phyloP scores from a whole-genome alignment of 768 basidiomycete species.

The Collybiopsis luxurians region DNA sequence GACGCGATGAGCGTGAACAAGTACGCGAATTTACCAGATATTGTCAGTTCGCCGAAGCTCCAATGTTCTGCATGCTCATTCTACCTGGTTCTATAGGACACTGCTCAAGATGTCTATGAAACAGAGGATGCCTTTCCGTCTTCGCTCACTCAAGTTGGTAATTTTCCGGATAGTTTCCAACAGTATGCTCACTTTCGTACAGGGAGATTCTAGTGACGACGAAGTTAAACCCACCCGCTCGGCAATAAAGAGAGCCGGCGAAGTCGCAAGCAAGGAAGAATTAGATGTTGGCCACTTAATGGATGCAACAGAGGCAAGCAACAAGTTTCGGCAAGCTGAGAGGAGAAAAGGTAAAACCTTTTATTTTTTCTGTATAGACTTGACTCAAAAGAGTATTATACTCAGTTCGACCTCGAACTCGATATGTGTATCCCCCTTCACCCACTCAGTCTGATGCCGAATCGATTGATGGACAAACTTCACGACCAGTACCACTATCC shows the following conservation, averaged over 20 bases:
- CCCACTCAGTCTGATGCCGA: slow-evolving; percentile 48
- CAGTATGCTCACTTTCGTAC: slow-evolving; percentile 24
- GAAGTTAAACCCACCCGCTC: slow-evolving; percentile 46
- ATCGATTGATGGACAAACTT: slow-evolving; percentile 19
- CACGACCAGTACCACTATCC: slow-evolving; percentile 46
- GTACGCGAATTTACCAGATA: slow-evolving; percentile 89
- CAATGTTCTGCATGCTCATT: neutral
- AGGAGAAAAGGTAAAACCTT: slow-evolving; percentile 46
- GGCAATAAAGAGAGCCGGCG: slow-evolving; percentile 35
- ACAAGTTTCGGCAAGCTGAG: slow-evolving; percentile 71
- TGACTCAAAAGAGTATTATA: neutral
- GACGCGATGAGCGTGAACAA: slow-evolving; percentile 63
- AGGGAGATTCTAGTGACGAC: slow-evolving; percentile 66
- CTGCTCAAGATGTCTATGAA: slow-evolving; percentile 89
- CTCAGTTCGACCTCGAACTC: slow-evolving; percentile 49
- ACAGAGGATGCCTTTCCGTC: slow-evolving; percentile 75
- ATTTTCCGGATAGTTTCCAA: neutral
- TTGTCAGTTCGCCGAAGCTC: slow-evolving; percentile 49
- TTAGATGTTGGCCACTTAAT: slow-evolving; percentile 67
- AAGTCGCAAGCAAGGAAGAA: slow-evolving; percentile 53
- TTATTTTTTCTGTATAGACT: neutral
- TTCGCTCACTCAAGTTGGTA: slow-evolving; percentile 48
- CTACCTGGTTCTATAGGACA: slow-evolving; percentile 54
- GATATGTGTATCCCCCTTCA: slow-evolving; percentile 72
- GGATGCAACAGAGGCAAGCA: slow-evolving; percentile 63